phyloP scores from a whole-genome alignment of 345 rosid genomes.

The Euclidium syriacum region DNA sequence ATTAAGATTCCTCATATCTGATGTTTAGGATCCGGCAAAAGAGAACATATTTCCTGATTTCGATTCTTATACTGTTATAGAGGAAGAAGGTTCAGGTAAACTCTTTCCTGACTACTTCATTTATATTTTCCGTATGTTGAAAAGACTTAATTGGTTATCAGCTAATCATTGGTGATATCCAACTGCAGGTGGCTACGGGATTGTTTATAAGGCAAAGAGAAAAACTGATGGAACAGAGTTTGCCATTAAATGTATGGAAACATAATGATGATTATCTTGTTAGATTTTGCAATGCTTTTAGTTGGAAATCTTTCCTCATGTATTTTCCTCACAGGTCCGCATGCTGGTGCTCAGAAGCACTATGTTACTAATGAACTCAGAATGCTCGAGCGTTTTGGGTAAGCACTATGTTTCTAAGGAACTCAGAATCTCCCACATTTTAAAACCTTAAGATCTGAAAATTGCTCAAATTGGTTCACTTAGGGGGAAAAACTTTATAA shows the following conservation, averaged over 20 bases:
- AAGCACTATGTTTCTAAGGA: too few species aligned
- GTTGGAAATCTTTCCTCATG: constrained; percentile 17
- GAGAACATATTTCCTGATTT: constrained; percentile 53
- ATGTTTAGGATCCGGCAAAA: constrained; percentile 45
- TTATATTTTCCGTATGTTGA: background rate
- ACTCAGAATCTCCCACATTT: background rate
- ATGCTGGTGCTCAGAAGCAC: constrained; percentile 65
- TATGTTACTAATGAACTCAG: constrained; percentile 66
- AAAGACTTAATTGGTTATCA: constrained; percentile 1
- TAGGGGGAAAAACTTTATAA: constrained; percentile 85
- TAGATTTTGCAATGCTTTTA: background rate
- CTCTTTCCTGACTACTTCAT: background rate
- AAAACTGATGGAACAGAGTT: constrained; percentile 61
- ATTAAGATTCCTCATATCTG: background rate
- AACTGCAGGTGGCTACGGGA: too few species aligned
- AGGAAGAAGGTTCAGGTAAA: constrained; percentile 96
- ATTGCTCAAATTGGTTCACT: constrained; percentile 13
- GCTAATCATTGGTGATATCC: too few species aligned
- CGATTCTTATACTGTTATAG: constrained; percentile 68
- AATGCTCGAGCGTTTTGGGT: constrained; percentile 97
- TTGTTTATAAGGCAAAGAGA: constrained; percentile 70
- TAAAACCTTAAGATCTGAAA: background rate
- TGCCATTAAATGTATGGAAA: constrained; percentile 86
- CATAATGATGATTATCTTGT: constrained; percentile 7
- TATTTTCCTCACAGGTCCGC: constrained; percentile 60